Evolutionary conservation across 1,284 basidiomycete genomes (phyloP).

Genomic region (Rhodotorula sp.): DNA sequence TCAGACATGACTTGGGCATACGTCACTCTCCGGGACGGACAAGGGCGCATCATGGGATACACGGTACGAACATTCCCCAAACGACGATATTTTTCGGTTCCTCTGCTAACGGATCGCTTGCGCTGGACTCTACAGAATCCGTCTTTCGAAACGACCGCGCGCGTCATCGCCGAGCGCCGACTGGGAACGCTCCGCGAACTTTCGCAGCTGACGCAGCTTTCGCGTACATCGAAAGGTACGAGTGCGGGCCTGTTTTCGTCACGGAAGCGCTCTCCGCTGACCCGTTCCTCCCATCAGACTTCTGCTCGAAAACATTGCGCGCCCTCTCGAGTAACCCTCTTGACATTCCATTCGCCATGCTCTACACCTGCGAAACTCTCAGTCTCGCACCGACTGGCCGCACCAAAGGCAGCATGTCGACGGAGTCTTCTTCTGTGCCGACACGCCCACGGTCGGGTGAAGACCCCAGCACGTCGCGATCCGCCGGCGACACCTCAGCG

Average conservation of each 20-base stretch:
- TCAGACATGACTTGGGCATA: slow-evolving; percentile 38
- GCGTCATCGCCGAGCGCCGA: slow-evolving; percentile 35
- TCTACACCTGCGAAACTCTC: slow-evolving; percentile 29
- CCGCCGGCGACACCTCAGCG: not conserved
- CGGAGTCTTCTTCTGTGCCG: not conserved
- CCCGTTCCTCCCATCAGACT: slow-evolving; percentile 11
- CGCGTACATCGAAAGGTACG: slow-evolving; percentile 25
- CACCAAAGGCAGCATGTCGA: not conserved
- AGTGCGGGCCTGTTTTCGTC: slow-evolving; percentile 28
- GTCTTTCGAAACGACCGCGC: slow-evolving; percentile 36
- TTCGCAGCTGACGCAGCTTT: slow-evolving; percentile 29
- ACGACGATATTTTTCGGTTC: not conserved
- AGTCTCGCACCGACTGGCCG: not conserved
- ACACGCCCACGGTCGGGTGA: not conserved
- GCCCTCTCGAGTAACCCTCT: slow-evolving; percentile 31
- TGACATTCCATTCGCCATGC: slow-evolving; percentile 38
- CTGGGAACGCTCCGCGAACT: slow-evolving; percentile 39
- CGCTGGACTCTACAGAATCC: slow-evolving; percentile 12
- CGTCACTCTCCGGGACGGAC: slow-evolving; percentile 21
- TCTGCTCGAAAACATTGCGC: slow-evolving; percentile 22
- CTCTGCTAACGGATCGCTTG: not conserved
- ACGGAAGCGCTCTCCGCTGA: slow-evolving; percentile 25
- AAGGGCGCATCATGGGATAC: slow-evolving; percentile 28
- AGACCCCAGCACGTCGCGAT: not conserved
- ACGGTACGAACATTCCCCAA: not conserved